These are phyloP conservation scores for Zygosaccharomyces lentus DNA, from an alignment of 805 yeast species.

Conservation along the genomic window DNA sequence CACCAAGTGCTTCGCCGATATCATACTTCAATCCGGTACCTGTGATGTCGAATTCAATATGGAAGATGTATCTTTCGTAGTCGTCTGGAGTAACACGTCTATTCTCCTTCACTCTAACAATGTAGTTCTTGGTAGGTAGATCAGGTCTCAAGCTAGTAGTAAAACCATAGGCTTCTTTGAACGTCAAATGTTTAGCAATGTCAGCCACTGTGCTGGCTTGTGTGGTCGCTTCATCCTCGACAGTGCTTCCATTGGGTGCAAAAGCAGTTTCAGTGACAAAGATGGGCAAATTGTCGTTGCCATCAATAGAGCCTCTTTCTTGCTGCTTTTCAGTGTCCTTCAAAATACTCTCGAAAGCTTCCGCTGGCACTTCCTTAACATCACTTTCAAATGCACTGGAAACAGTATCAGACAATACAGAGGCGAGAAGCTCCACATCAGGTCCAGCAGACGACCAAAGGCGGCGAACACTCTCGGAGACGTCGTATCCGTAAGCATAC, in stretches of 20 bases:
- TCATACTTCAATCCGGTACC: conserved; percentile 89
- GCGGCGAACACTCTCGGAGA: conserved; percentile 65
- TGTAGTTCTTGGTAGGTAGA: conserved; percentile 74
- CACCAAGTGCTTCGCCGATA: conserved; percentile 95
- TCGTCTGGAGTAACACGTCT: conserved; percentile 85
- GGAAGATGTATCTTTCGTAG: conserved; percentile 93
- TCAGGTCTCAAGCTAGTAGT: conserved; percentile 77
- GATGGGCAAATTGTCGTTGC: conserved; percentile 42
- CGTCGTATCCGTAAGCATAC: conserved; percentile 50
- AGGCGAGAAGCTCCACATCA: conserved; percentile 73
- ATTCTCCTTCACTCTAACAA: conserved; percentile 87
- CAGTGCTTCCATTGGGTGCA: conserved; percentile 52
- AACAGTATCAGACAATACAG: conserved; percentile 62
- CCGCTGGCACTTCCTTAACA: conserved; percentile 38
- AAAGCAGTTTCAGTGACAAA: conserved; percentile 64
- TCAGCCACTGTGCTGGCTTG: conserved; percentile 44
- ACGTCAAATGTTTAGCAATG: conserved; percentile 65
- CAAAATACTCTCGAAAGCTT: conserved; percentile 23
- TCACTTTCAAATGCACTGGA: conserved; percentile 50
- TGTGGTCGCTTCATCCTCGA: conserved; percentile 36
- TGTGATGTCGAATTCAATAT: conserved; percentile 85
- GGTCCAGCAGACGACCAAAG: conserved; percentile 77
- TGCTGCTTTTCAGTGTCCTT: conserved; percentile 37
- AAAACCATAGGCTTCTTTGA: conserved; percentile 72
- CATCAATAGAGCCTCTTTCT: conserved; percentile 31